These are phyloP conservation scores for Capsella bursapastoris DNA, from an alignment of 345 rosid species.

Conservation along the genomic window DNA sequence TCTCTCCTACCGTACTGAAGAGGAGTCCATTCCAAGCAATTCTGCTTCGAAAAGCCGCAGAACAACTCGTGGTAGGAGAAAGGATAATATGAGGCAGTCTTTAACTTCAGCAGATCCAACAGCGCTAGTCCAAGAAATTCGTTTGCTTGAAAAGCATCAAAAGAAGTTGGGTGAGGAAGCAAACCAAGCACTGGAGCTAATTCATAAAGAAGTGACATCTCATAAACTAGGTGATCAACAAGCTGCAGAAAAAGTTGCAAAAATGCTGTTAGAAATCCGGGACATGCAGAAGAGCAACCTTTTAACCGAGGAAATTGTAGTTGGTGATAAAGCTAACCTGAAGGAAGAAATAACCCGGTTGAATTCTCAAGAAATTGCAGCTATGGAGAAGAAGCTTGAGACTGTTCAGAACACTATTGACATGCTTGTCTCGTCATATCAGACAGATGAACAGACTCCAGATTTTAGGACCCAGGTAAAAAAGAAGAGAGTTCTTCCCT, in stretches of 20 bases:
- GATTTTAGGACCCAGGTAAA: constrained; percentile 62
- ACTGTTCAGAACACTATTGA: constrained; percentile 86
- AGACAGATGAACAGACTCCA: constrained; percentile 53
- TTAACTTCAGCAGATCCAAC: constrained; percentile 73
- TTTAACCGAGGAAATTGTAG: constrained; percentile 57
- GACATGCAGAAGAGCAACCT: constrained; percentile 70
- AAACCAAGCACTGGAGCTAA: constrained; percentile 85
- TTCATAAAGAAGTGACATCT: constrained; percentile 90
- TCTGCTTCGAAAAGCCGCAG: constrained; percentile 49
- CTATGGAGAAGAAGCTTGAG: constrained; percentile 88
- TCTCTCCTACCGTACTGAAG: constrained; percentile 64
- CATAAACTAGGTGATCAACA: constrained; percentile 79
- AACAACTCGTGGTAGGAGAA: constrained; percentile 52
- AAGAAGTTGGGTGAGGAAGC: constrained; percentile 92
- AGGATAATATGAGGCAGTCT: constrained; percentile 63
- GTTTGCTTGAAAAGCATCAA: constrained; percentile 83
- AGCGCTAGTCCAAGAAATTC: constrained; percentile 78
- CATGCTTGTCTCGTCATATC: constrained; percentile 66
- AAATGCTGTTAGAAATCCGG: constrained; percentile 81
- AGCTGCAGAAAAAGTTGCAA: constrained; percentile 77
- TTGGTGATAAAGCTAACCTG: constrained; percentile 61
- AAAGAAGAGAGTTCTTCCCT: constrained; percentile 79
- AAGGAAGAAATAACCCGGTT: constrained; percentile 83
- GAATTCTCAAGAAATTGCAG: constrained; percentile 75
- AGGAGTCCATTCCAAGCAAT: constrained; percentile 48